Evolutionary conservation across 257 asterid genomes (phyloP).

Genomic region (Solanum paucissectum): DNA sequence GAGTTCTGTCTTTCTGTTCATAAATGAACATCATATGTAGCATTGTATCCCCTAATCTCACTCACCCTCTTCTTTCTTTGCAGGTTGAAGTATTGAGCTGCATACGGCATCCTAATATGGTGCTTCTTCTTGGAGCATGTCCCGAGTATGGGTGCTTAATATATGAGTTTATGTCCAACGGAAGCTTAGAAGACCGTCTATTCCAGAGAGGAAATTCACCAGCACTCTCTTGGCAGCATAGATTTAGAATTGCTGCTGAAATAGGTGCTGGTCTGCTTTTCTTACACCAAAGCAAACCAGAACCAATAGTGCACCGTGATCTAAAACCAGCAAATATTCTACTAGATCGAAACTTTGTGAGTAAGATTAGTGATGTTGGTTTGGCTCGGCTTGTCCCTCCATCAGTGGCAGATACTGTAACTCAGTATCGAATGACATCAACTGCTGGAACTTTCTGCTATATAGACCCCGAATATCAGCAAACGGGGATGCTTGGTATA

Average conservation of each 20-base stretch:
- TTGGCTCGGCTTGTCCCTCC: slow-evolving; percentile 94
- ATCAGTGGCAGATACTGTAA: slow-evolving; percentile 65
- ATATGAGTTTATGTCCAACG: slow-evolving; percentile 76
- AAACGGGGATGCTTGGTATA: slow-evolving; percentile 94
- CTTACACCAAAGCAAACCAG: slow-evolving; percentile 91
- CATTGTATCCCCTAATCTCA: not conserved
- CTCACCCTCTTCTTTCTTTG: not conserved
- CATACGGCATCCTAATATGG: slow-evolving; percentile 96
- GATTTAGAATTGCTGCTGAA: slow-evolving; percentile 80
- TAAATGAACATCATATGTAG: not conserved
- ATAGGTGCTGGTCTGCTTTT: slow-evolving; percentile 76
- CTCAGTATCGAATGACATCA: slow-evolving; percentile 87
- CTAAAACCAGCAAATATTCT: slow-evolving; percentile 82
- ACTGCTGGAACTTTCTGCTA: slow-evolving; percentile 96
- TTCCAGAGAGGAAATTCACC: slow-evolving; percentile 55
- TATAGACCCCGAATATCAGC: slow-evolving; percentile 95
- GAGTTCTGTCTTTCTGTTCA: not conserved
- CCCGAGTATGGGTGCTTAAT: slow-evolving; percentile 96
- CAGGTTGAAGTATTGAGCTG: slow-evolving; percentile 85
- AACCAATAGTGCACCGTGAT: slow-evolving; percentile 89
- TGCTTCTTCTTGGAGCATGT: slow-evolving; percentile 90
- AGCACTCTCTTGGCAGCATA: slow-evolving; percentile 71
- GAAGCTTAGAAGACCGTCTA: slow-evolving; percentile 86
- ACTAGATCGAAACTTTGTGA: slow-evolving; percentile 71
- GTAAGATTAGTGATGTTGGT: slow-evolving; percentile 88